Conservation (phyloP, 306 rosid genomes). For the Fragaria iinumae region DNA sequence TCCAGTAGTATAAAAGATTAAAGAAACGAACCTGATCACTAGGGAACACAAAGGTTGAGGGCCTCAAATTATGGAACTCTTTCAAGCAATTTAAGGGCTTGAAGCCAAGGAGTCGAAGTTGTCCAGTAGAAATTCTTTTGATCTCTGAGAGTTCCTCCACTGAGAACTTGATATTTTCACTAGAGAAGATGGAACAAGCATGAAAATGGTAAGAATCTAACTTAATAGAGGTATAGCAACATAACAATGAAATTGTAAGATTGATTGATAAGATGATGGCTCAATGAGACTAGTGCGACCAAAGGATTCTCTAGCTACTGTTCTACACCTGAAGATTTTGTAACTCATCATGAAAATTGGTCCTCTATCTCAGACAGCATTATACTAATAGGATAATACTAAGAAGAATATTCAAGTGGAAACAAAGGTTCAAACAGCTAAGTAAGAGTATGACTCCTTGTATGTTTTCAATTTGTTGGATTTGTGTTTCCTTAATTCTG, state of each 20-base stretch:
- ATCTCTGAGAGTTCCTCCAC: slow-evolving; percentile 72
- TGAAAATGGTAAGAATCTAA: slow-evolving; percentile 23
- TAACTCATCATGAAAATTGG: background rate
- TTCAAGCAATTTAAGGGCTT: slow-evolving; percentile 85
- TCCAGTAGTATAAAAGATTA: background rate
- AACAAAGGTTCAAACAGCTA: background rate
- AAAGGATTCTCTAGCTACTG: background rate
- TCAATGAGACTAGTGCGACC: slow-evolving; percentile 4
- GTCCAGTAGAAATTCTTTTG: slow-evolving; percentile 64
- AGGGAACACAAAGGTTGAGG: slow-evolving; percentile 85
- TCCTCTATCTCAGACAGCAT: background rate
- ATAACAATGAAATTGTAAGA: background rate
- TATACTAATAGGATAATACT: background rate
- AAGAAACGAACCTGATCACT: slow-evolving; percentile 63
- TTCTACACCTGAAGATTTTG: background rate
- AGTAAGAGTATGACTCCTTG: background rate
- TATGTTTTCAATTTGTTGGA: background rate
- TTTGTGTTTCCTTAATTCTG: background rate
- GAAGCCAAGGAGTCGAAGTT: slow-evolving; percentile 82
- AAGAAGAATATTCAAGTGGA: background rate
- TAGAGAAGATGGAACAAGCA: slow-evolving; percentile 32
- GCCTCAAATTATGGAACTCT: slow-evolving; percentile 89
- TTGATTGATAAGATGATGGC: background rate
- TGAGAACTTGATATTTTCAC: slow-evolving; percentile 69
- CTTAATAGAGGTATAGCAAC: background rate